Evolutionary conservation across 495 filamentous ascomycete genomes (phyloP), one percentile per base, ranked within the genome.

Genomic region (Penicillium antarcticum): DNA sequence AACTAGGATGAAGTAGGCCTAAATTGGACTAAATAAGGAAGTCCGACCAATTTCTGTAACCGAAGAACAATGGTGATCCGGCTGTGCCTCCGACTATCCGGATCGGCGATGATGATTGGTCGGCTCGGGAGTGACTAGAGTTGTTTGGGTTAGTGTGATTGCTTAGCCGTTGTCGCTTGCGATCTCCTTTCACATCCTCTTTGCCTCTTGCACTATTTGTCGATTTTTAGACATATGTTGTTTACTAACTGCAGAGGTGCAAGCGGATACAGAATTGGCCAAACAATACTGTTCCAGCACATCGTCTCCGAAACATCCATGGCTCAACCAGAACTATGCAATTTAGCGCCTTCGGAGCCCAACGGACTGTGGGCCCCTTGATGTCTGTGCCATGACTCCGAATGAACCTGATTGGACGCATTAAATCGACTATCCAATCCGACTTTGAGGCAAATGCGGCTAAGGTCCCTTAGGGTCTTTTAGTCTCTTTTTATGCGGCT

Each of bases 401-500:
- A 16, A 1, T 18, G 7, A 1, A 23, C 13, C 1, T 37, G 34
- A 45, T 52, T 45, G 47, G 47, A 11, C 17, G 5, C 11, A 9
- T 1, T 7, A 16, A 10, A 33, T 16, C n/a, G 12, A 46, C 34
- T 46, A 23, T 34, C 19, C 47, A 51, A 24, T 46, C 35, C 29
- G 44, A 42, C 52, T 31, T n/a, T 55, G 34, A 45, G 7, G 12
- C 52, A 36, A 48, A 17, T 12, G 18, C 42, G 21, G 23, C 52
- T 52, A 47, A 11, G 18, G 24, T 34, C 12, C 11, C 7, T 46
- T 47, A 44, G 36, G 42, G n/a, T 34, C 40, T 34, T 29, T 39
- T 53, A 52, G 50, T 49, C 45, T 49, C 53, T 45, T 49, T 49
- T 45, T 19, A 60, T 60, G 57, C 53, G 57, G 57, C 57, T 60